Percentiles rank a stretch among this genome's conserved stretches.
phyloP scores from a whole-genome alignment of 2,329 filamentous ascomycete genomes.

The Xylaria sp. region DNA sequence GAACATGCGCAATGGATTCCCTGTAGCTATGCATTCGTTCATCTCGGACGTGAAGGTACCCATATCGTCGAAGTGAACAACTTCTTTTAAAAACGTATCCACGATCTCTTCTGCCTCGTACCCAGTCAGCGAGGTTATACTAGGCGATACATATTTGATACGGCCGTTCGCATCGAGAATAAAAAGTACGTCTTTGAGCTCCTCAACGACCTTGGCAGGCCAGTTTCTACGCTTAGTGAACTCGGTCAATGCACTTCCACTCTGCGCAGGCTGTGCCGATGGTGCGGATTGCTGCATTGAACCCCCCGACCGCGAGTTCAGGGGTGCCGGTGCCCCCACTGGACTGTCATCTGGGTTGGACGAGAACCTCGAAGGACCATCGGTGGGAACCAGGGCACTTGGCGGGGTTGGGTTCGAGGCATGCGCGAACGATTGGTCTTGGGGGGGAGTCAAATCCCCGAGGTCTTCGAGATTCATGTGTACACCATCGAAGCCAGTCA shows the following conservation, averaged over 20 bases:
- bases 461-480: slow-evolving; percentile 46
- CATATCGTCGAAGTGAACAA: slow-evolving; percentile 87
- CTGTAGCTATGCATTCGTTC: slow-evolving; percentile 86
- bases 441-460: slow-evolving; percentile 41
- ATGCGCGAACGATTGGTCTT: slow-evolving; percentile 39
- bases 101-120: slow-evolving; percentile 76
- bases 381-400: slow-evolving; percentile 36
- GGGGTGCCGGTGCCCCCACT: slow-evolving; percentile 35
- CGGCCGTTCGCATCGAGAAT: slow-evolving; percentile 87
- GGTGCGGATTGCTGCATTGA: slow-evolving; percentile 34
- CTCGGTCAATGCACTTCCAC: slow-evolving; percentile 62
- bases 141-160: slow-evolving; percentile 87
- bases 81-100: slow-evolving; percentile 80
- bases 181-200: slow-evolving; percentile 87
- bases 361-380: slow-evolving; percentile 39
- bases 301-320: slow-evolving; percentile 50
- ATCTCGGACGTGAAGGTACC: slow-evolving; percentile 86
- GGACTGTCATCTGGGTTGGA: slow-evolving; percentile 41
- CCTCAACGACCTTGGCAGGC: slow-evolving; percentile 88
- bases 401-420: slow-evolving; percentile 38
- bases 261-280: slow-evolving; percentile 44
- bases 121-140: slow-evolving; percentile 77
- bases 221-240: slow-evolving; percentile 75
- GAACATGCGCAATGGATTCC: slow-evolving; percentile 83
- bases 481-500: slow-evolving; percentile 43